phyloP scores from a whole-genome alignment of 2,329 filamentous ascomycete species.

The Zasmidium citrigriseum region DNA sequence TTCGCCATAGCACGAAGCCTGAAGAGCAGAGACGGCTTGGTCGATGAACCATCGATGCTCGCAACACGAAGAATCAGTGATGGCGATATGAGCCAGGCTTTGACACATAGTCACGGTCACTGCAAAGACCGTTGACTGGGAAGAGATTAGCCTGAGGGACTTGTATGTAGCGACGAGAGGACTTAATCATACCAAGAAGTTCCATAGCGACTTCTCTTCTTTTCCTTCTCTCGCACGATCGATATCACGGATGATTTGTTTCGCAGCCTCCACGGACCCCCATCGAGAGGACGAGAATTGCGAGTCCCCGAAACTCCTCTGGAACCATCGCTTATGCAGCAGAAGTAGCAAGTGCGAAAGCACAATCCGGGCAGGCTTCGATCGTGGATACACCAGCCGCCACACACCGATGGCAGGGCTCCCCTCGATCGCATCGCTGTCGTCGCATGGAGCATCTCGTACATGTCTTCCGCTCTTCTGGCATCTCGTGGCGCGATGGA shows the following conservation, averaged over 20 bases:
- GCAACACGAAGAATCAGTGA: too few species aligned
- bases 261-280: neutral
- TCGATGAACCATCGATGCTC: too few species aligned
- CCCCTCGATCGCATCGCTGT: conserved; percentile 1
- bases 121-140: neutral
- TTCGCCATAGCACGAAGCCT: too few species aligned
- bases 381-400: neutral
- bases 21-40: too few species aligned
- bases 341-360: neutral
- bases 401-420: conserved; percentile 4
- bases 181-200: neutral
- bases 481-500: neutral
- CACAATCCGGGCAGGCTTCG: neutral
- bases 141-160: neutral
- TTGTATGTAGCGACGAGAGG: neutral
- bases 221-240: neutral
- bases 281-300: neutral
- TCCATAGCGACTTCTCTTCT: neutral
- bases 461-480: conserved; percentile 5
- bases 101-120: neutral
- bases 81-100: neutral
- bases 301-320: neutral
- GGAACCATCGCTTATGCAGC: neutral
- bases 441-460: conserved; percentile 8
- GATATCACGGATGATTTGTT: neutral